Base-by-base conservation (phyloP, 1,139 yeast genomes). In the Groenewaldozyma sp. region DNA sequence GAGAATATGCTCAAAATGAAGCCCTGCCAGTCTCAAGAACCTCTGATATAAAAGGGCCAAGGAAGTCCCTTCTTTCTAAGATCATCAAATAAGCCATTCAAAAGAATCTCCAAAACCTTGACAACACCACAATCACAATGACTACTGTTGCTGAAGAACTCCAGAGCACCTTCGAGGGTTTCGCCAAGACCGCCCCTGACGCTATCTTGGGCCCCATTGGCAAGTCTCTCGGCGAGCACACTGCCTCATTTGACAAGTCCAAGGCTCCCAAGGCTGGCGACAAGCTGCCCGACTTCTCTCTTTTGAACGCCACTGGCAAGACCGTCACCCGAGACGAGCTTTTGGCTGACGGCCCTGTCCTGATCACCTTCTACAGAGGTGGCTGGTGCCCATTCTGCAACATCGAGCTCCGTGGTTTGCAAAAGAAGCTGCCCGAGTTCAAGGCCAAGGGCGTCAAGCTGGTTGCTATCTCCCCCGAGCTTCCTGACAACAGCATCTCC, bases 341-440 rank as follows among this genome's bases (percentile, higher is more conserved):
- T 18, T 11, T 24, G 2, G 16, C 22, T 4, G 19, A 28, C 7
- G 32, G 32, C 5, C 20, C 28, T 3, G n/a, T 24, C 3, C 18
- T 33, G 28, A 24, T 33, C 4, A 20, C 27, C 2, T 21, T 21
- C 22, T 33, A 26, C 21, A n/a, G 28, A 10, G 38, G 31, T 27
- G 13, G 21, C 2, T 28, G 32, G 32, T 28, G 32, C 11, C 32
- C 32, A 16, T 28, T 28, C 16, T 28, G 32, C 19, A 28, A 28
- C 7, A 14, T 28, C 19, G 32, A 20, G 3, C 32, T 28, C 7
- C 32, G 19, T 28, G 32, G 19, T 20, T 17, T 28, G 11, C 32
- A 28, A 21, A 13, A 13, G 4, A 28, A 17, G 10, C 19, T 14
- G 13, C 21, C 21, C 17, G 32, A 28, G 7, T 17, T 28, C 20